Percentiles rank a stretch among this genome's conserved stretches.
These are phyloP conservation scores for Rhynchosporium graminicola DNA, from an alignment of 2,329 filamentous ascomycete species.

Conservation along the genomic window DNA sequence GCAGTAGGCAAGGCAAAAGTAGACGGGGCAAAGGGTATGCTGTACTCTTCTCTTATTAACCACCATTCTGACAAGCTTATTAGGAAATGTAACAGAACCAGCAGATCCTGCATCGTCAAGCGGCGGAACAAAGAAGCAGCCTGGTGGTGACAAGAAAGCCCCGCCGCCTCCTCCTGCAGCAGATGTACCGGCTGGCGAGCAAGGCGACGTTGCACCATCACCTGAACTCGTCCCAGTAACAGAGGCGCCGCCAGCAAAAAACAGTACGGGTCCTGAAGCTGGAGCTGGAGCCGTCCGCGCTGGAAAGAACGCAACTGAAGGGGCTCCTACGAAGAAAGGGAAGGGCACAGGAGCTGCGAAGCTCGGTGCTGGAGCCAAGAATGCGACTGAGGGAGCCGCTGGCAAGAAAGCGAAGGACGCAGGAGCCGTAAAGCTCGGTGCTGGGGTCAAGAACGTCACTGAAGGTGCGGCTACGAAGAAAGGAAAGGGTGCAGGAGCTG, in stretches of 20 bases:
- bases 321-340: conserved; percentile 25
- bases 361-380: conserved; percentile 4
- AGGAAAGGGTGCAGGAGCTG: conserved; percentile 18
- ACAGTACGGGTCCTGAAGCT: background rate
- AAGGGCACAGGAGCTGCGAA: conserved; percentile 17
- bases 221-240: too few relatives aligned
- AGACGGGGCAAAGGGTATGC: conserved; percentile 21
- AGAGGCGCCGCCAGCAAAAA: too few relatives aligned
- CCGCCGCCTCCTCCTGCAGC: too few relatives aligned
- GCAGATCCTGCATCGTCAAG: background rate
- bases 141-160: conserved; percentile 6
- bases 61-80: background rate
- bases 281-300: background rate
- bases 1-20: conserved; percentile 10
- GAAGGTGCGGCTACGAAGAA: conserved; percentile 20
- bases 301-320: conserved; percentile 16
- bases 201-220: too few relatives aligned
- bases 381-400: conserved; percentile 21
- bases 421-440: conserved; percentile 5
- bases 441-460: background rate
- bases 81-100: background rate
- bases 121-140: background rate
- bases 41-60: background rate
- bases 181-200: too few relatives aligned
- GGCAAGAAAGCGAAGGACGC: conserved; percentile 26